Evolutionary conservation across 2,329 filamentous ascomycete genomes (phyloP).

Genomic region (Pseudogymnoascus sp.): DNA sequence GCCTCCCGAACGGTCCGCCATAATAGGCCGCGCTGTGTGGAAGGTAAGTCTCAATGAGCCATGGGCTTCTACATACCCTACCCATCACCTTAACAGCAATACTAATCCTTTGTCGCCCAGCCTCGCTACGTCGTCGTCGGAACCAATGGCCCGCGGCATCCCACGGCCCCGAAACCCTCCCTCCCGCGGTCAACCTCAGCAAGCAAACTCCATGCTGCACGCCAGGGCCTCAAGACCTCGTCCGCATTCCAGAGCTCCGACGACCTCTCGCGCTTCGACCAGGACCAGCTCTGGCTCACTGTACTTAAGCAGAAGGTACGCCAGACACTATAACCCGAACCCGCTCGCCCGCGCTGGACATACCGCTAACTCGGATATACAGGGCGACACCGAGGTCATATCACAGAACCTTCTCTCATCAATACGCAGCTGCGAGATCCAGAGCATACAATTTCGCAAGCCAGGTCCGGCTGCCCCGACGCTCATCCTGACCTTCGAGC

Average conservation of each 20-base stretch:
- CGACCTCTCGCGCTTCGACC: conserved; percentile 16
- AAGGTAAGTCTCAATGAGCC: conserved; percentile 34
- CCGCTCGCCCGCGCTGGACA: not conserved
- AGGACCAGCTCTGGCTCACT: conserved; percentile 23
- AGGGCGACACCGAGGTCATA: conserved; percentile 29
- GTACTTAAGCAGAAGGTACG: conserved; percentile 30
- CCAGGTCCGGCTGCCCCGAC: conserved; percentile 52
- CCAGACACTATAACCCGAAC: not conserved
- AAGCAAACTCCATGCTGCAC: conserved; percentile 10
- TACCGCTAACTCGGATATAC: not conserved
- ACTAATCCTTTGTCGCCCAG: conserved; percentile 29
- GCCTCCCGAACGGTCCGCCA: conserved; percentile 43
- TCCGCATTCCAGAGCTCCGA: conserved; percentile 23
- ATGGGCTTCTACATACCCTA: not conserved
- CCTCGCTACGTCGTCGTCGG: conserved; percentile 52
- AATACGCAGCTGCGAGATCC: conserved; percentile 33
- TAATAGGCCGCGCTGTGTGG: conserved; percentile 44
- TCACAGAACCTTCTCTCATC: conserved; percentile 25
- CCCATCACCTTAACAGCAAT: conserved; percentile 3
- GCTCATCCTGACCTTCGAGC: conserved; percentile 46
- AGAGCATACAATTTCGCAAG: conserved; percentile 52
- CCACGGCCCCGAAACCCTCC: conserved; percentile 8
- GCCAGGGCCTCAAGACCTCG: conserved; percentile 20
- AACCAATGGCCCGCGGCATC: conserved; percentile 24
- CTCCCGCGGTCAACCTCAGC: conserved; percentile 12